Evolutionary conservation across 257 asterid species (phyloP).

Genomic region (Jaltomata sinuosa): DNA sequence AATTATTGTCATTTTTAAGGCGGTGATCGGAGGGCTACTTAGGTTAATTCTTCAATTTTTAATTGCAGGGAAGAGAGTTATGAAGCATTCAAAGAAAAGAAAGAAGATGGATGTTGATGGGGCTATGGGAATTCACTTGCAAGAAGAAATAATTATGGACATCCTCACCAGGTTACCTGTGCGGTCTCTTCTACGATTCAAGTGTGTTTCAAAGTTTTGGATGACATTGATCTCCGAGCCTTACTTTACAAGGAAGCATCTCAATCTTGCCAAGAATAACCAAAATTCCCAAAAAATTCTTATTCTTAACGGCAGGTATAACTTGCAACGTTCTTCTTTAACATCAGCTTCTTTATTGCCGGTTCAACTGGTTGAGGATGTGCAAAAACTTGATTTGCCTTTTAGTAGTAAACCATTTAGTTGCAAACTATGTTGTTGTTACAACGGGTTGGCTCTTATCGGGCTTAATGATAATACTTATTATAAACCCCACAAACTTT

Average conservation of each 20-base stretch:
- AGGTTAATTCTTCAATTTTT: too few relatives aligned
- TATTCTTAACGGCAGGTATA: not conserved
- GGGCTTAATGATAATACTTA: not conserved
- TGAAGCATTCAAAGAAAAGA: not conserved
- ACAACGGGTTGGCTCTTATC: not conserved
- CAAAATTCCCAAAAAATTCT: not conserved
- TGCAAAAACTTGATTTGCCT: too few relatives aligned
- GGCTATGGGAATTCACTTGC: not conserved
- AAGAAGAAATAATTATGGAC: slow-evolving; percentile 2
- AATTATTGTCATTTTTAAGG: too few relatives aligned
- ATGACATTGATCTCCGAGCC: not conserved
- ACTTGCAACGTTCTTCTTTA: not conserved
- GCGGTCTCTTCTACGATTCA: slow-evolving; percentile 7
- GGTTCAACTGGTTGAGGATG: too few relatives aligned
- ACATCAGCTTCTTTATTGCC: too few relatives aligned
- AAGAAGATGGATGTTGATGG: not conserved
- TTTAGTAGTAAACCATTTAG: too few relatives aligned
- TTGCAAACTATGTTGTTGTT: too few relatives aligned
- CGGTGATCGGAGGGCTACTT: too few relatives aligned
- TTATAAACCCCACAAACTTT: not conserved
- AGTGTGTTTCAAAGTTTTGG: slow-evolving; percentile 1
- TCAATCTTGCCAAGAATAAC: not conserved
- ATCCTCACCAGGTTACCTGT: slow-evolving; percentile 7
- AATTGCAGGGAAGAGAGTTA: not conserved
- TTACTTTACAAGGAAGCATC: not conserved